Conservation (phyloP, 139 green algal species). For the Choricystis sp. region DNA sequence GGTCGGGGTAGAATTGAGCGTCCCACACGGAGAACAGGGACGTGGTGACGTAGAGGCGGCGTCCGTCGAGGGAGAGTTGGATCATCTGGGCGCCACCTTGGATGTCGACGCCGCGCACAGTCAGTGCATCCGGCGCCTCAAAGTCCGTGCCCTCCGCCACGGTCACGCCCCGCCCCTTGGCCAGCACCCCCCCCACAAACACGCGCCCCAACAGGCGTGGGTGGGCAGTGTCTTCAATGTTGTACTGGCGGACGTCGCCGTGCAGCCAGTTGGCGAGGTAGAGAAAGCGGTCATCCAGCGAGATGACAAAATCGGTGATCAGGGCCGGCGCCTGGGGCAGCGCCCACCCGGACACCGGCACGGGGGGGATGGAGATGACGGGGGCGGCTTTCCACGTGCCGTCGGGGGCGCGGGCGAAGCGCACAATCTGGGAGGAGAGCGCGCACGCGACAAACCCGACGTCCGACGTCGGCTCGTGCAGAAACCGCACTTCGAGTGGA, state of each 20-base stretch:
- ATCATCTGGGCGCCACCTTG: slow-evolving; percentile 75
- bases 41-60: slow-evolving; percentile 69
- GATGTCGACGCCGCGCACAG: slow-evolving; percentile 40
- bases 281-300: slow-evolving; percentile 54
- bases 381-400: slow-evolving; percentile 12
- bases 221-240: slow-evolving; percentile 55
- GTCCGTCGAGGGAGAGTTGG: slow-evolving; percentile 62
- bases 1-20: slow-evolving; percentile 67
- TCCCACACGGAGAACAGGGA: slow-evolving; percentile 51
- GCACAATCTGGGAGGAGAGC: slow-evolving; percentile 57
- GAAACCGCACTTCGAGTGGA: slow-evolving; percentile 64
- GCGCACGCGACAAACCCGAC: slow-evolving; percentile 54
- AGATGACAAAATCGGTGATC: slow-evolving; percentile 77
- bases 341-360: slow-evolving; percentile 55
- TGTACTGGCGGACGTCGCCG: slow-evolving; percentile 51
- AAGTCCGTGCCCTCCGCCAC: slow-evolving; percentile 15
- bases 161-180: slow-evolving; percentile 34
- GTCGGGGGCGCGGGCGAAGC: slow-evolving; percentile 19
- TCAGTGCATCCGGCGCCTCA: slow-evolving; percentile 19
- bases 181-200: slow-evolving; percentile 50
- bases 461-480: slow-evolving; percentile 46
- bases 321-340: slow-evolving; percentile 62
- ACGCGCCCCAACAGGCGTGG: slow-evolving; percentile 42
- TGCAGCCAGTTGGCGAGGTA: slow-evolving; percentile 63
- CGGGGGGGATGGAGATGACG: slow-evolving; percentile 31